These are phyloP conservation scores for Ceratobasidium sp. DNA, from an alignment of 1,284 basidiomycete genomes.

Conservation along the genomic window DNA sequence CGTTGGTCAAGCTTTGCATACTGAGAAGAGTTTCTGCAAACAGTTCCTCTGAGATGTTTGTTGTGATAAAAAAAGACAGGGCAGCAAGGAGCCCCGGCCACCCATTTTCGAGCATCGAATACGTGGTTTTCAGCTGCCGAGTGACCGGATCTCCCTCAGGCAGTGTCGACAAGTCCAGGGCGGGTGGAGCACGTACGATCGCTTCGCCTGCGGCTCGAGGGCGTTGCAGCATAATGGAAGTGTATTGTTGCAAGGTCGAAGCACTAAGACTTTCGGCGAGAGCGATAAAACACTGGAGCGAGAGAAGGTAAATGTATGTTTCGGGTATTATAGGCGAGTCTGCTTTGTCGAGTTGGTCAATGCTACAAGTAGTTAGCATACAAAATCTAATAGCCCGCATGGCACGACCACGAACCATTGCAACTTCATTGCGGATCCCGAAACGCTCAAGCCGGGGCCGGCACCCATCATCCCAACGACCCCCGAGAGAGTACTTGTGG, in stretches of 20 bases:
- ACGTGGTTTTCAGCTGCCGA: conserved; percentile 64
- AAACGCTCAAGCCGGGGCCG: conserved; percentile 71
- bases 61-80: conserved; percentile 86
- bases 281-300: conserved; percentile 86
- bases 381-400: too few species aligned
- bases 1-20: conserved; percentile 85
- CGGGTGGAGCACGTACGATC: conserved; percentile 70
- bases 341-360: conserved; percentile 95
- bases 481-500: conserved; percentile 77
- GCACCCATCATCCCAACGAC: conserved; percentile 74
- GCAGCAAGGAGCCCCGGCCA: conserved; percentile 92
- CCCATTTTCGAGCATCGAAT: conserved; percentile 81
- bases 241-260: conserved; percentile 75
- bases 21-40: conserved; percentile 84
- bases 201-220: conserved; percentile 71
- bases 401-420: too few species aligned
- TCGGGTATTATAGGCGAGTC: conserved; percentile 93
- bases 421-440: conserved; percentile 79
- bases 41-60: conserved; percentile 86
- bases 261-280: conserved; percentile 87
- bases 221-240: conserved; percentile 67
- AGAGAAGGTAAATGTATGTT: conserved; percentile 89
- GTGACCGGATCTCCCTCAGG: conserved; percentile 62
- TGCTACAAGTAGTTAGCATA: conserved; percentile 63
- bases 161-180: conserved; percentile 69